Percentiles rank a stretch among this genome's conserved stretches.
These are phyloP conservation scores for Lactarius sanguifluus DNA, from an alignment of 768 basidiomycete species.

Conservation along the genomic window DNA sequence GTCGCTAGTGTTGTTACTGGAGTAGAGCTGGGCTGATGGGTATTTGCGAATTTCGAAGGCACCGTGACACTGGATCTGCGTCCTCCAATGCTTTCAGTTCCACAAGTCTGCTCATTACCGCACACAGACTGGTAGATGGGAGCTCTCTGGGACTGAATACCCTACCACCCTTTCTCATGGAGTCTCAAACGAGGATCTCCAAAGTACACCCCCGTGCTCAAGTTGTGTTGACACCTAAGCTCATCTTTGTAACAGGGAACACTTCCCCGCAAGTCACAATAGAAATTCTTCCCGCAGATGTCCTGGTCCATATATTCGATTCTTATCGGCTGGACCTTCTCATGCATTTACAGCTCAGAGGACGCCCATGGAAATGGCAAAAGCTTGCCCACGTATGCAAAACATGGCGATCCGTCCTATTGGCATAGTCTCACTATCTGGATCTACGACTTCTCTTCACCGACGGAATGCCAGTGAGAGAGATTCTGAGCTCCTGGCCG, in stretches of 20 bases:
- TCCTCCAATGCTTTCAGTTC: background rate
- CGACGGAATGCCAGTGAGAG: constrained; percentile 3
- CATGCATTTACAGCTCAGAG: background rate
- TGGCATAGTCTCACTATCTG: background rate
- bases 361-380: constrained; percentile 17
- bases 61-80: background rate
- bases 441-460: constrained; percentile 11
- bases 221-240: background rate
- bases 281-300: background rate
- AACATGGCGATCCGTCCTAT: constrained; percentile 4
- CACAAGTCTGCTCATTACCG: background rate
- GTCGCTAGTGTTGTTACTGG: no score
- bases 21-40: background rate
- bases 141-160: background rate
- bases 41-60: background rate
- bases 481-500: constrained; percentile 13
- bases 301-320: background rate
- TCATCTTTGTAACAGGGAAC: background rate
- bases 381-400: constrained; percentile 8
- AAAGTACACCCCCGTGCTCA: background rate
- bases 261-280: background rate
- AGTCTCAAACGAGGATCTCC: background rate
- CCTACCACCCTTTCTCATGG: background rate
- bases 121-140: background rate
- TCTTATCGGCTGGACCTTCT: constrained; percentile 1